Evolutionary conservation across 495 filamentous ascomycete species (phyloP).

Genomic region (Hypoxylon trugodes): DNA sequence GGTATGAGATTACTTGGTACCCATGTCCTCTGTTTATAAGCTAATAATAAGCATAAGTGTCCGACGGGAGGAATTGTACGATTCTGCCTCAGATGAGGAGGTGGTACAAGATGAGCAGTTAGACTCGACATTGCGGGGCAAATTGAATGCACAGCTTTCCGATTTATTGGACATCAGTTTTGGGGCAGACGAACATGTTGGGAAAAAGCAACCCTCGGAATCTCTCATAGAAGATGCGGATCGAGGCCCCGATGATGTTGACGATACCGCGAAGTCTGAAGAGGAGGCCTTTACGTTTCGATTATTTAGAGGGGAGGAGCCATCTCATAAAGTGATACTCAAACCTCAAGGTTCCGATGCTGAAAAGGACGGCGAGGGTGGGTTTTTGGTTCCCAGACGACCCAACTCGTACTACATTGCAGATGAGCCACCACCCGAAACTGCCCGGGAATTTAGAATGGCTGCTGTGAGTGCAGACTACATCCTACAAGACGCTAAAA

Average conservation of each 20-base stretch:
- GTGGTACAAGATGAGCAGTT: constrained; percentile 31
- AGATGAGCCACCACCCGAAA: constrained; percentile 41
- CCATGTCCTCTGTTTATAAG: background rate
- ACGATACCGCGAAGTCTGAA: constrained; percentile 21
- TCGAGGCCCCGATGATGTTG: constrained; percentile 20
- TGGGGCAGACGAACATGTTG: background rate
- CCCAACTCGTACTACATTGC: constrained; percentile 57
- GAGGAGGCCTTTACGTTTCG: constrained; percentile 60
- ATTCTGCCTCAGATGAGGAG: constrained; percentile 44
- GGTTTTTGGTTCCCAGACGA: constrained; percentile 50
- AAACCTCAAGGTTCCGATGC: constrained; percentile 34
- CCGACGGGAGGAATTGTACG: constrained; percentile 59
- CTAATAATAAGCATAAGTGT: constrained; percentile 51
- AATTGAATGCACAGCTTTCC: constrained; percentile 55
- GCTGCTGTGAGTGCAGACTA: constrained; percentile 57
- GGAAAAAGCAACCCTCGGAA: constrained; percentile 13
- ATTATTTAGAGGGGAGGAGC: constrained; percentile 57
- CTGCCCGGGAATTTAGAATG: constrained; percentile 43
- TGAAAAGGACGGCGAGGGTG: constrained; percentile 41
- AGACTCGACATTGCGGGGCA: constrained; percentile 45
- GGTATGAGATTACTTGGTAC: constrained; percentile 45
- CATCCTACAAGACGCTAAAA: constrained; percentile 49
- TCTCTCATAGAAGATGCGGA: background rate
- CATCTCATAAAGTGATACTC: constrained; percentile 48
- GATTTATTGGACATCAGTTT: constrained; percentile 46